Conservation (phyloP, 2,329 filamentous ascomycete genomes). For the Diaporthe citri region DNA sequence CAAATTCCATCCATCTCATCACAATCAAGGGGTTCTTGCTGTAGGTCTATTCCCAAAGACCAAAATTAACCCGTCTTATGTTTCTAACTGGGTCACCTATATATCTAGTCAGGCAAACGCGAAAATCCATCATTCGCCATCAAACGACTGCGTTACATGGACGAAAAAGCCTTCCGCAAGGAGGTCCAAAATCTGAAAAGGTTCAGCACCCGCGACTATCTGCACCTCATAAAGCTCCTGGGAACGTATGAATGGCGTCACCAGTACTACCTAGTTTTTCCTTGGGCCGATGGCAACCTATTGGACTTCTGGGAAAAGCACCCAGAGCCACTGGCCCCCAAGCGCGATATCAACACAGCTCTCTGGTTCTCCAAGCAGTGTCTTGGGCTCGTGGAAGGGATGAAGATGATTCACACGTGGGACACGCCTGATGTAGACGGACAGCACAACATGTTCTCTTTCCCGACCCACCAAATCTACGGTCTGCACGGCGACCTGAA, state of each 20-base stretch:
- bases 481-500: conserved; percentile 15
- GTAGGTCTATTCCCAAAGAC: background rate
- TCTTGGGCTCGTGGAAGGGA: background rate
- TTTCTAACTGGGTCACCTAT: background rate
- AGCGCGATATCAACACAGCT: background rate
- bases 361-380: conserved; percentile 13
- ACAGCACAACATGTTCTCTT: background rate
- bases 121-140: conserved; percentile 6
- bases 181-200: conserved; percentile 6
- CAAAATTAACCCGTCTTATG: background rate
- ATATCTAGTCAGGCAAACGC: background rate
- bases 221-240: conserved; percentile 3
- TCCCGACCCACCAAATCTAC: background rate
- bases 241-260: background rate
- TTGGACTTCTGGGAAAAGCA: background rate
- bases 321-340: background rate
- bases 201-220: background rate
- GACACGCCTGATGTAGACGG: background rate
- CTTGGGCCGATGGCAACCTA: background rate
- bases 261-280: conserved; percentile 5
- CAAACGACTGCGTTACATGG: background rate
- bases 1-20: conserved; percentile 5
- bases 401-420: conserved; percentile 8
- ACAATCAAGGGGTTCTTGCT: background rate
- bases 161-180: background rate